Conservation (phyloP, 106 monocot genomes). For the Iris macrosiphon region DNA sequence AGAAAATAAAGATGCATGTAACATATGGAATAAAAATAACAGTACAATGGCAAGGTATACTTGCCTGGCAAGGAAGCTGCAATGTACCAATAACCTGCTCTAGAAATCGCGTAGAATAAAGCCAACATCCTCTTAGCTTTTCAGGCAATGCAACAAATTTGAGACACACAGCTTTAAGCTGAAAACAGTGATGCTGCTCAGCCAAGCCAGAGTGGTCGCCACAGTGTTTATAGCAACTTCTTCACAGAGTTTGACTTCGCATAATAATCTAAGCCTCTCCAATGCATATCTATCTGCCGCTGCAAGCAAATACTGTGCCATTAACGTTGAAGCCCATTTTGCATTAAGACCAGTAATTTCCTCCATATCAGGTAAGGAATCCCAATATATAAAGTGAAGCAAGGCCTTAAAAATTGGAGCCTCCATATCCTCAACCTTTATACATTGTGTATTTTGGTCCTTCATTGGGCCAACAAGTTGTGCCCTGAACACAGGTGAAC, state of each 20-base stretch:
- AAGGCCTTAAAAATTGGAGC: conserved; percentile 74
- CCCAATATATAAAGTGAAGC: conserved; percentile 27
- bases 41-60: too few species aligned
- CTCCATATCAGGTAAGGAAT: conserved; percentile 18
- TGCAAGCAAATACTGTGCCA: conserved; percentile 34
- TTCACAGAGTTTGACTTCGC: conserved; percentile 25
- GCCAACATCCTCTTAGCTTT: conserved; percentile 15
- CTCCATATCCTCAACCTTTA: conserved; percentile 80
- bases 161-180: conserved; percentile 34
- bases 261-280: conserved; percentile 35
- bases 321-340: conserved; percentile 12
- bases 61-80: too few species aligned
- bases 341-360: conserved; percentile 11
- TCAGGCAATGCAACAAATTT: conserved; percentile 18
- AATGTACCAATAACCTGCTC: too few species aligned
- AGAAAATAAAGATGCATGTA: too few species aligned
- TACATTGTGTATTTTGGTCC: conserved; percentile 43
- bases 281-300: conserved; percentile 40
- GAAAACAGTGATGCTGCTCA: conserved; percentile 34
- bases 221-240: conserved; percentile 26
- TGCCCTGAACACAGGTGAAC: conserved; percentile 90
- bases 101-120: too few species aligned
- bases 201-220: conserved; percentile 32
- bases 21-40: too few species aligned
- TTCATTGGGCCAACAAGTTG: conserved; percentile 92